phyloP scores from a whole-genome alignment of 1,139 yeast genomes.

The Kluyveromyces marxianus region DNA sequence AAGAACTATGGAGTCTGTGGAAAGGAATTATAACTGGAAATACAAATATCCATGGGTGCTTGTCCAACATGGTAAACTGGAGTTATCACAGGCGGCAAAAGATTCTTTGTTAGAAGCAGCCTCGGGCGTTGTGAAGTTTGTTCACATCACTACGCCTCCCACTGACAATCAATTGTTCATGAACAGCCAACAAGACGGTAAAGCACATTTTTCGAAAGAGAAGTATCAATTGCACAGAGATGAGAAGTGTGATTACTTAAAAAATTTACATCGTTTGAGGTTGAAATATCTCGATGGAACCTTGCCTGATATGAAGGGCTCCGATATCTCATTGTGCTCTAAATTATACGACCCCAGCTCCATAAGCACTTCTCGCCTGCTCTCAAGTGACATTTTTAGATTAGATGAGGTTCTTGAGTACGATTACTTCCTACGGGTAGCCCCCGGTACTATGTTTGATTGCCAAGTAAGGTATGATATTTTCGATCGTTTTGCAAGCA shows the following conservation, averaged over 20 bases:
- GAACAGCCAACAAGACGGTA: not conserved
- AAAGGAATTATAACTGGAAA: not conserved
- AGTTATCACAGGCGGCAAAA: not conserved
- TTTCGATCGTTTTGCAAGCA: not conserved
- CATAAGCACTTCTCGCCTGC: slow-evolving; percentile 5
- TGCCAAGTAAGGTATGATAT: not conserved
- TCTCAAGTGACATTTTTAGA: slow-evolving; percentile 7
- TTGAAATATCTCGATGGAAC: not conserved
- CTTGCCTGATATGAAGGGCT: not conserved
- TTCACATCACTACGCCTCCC: not conserved
- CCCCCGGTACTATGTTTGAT: slow-evolving; percentile 7
- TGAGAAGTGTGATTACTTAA: not conserved
- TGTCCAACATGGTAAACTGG: not conserved
- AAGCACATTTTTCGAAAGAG: not conserved
- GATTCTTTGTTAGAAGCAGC: not conserved
- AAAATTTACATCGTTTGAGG: not conserved
- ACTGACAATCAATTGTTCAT: not conserved
- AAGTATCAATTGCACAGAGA: not conserved
- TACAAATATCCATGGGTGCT: slow-evolving; percentile 3
- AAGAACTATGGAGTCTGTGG: not conserved
- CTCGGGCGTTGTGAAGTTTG: not conserved
- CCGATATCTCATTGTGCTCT: not conserved
- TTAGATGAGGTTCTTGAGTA: slow-evolving; percentile 5
- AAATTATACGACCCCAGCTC: slow-evolving; percentile 1
- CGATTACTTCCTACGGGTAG: slow-evolving; percentile 7